Evolutionary conservation across 2,329 filamentous ascomycete species (phyloP), one percentile per base, ranked within the genome.

Genomic region (Colletotrichum graminicola): DNA sequence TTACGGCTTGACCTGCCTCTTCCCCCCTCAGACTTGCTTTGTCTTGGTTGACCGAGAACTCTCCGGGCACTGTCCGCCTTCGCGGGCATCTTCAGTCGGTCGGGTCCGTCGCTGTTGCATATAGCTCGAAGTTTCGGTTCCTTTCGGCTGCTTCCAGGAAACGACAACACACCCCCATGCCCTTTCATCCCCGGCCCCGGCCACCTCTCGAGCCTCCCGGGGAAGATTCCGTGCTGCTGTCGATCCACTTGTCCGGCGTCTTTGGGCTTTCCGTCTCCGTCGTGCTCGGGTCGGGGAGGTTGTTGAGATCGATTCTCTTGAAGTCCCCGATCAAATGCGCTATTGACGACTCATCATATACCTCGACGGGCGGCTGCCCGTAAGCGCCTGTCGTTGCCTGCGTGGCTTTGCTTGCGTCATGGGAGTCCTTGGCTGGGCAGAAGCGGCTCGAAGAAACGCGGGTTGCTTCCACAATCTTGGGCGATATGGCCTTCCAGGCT

Each of bases 301-400:
- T 34, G 23, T 69, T 60, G 1, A 72, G 54, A n/a, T 69, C 65
- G 39, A 72, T 64, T 0, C 43, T 23, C 10, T 67, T 60, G 7
- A 72, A 72, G 2, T 63, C 69, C 16, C 59, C 69, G 7, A 72
- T 34, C 23, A 72, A 18, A 5, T 72, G 69, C 8, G 65, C 65
- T 61, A 72, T 72, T 1, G 69, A 72, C 3, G 69, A 57, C 41
- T 69, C 69, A 6, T 64, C 47, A 26, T 68, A 69, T 2, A 21
- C n/a, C 11, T 18, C 23, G 4, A 57, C 23, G 23, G 43, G 64
- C 16, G 32, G 34, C n/a, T 21, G 36, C 7, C 23, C 45, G 1
- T 41, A 11, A 21, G 29, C n/a, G 36, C 54, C 62, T 16, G 59
- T 26, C 18, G 29, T 29, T 12, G 45, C n/a, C 41, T 54, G 36